Conservation (phyloP, 2,329 filamentous ascomycete genomes). For the Colletotrichum cordylinicola region DNA sequence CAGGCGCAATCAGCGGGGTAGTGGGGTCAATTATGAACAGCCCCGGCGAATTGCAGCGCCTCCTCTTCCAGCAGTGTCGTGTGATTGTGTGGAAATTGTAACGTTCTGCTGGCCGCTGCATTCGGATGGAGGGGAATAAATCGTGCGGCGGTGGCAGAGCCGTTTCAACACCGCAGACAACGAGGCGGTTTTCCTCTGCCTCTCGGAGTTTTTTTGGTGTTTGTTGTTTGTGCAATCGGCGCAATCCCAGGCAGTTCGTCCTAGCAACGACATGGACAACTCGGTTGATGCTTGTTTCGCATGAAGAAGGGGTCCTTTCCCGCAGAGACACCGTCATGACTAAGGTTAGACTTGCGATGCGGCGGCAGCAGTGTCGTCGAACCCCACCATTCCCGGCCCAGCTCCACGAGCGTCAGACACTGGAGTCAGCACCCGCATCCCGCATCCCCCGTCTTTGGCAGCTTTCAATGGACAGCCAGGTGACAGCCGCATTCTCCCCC, state of each 20-base stretch:
- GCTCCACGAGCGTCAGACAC: background rate
- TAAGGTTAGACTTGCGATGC: background rate
- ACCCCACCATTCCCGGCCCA: background rate
- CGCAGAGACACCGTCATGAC: background rate
- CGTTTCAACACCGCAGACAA: background rate
- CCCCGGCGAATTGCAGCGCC: constrained; percentile 2
- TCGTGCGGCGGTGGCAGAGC: background rate
- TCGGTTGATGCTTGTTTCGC: background rate
- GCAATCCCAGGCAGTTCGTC: background rate
- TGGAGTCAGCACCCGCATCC: background rate
- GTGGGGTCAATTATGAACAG: background rate
- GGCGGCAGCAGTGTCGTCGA: background rate
- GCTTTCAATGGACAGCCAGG: background rate
- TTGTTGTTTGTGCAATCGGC: background rate
- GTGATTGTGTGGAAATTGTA: background rate
- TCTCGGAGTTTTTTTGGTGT: background rate
- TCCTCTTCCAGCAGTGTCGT: background rate
- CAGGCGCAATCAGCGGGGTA: constrained; percentile 14
- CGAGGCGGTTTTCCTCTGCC: background rate
- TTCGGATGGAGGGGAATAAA: background rate
- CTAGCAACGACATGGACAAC: background rate
- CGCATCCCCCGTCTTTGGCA: background rate
- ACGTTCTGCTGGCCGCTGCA: background rate
- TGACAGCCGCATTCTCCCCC: background rate
- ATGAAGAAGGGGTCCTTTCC: background rate